Conservation (phyloP, 352 stramenopile species). For the Thraustochytrium striatum region DNA sequence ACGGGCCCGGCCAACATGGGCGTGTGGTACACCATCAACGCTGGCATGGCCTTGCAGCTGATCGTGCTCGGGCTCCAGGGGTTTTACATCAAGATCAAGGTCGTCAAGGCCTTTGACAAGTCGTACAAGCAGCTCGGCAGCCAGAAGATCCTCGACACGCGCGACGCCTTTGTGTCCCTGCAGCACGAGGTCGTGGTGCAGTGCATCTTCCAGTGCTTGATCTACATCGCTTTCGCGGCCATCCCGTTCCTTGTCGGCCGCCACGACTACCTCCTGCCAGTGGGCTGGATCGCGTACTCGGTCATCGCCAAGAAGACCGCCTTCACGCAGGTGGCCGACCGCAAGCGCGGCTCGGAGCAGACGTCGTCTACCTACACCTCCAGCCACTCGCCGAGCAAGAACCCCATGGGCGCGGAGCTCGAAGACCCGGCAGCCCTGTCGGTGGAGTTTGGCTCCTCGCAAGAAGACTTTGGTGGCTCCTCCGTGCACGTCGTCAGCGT, state of each 20-base stretch:
- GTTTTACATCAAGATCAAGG: neutral
- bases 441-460: too few species aligned
- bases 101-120: constrained; percentile 18
- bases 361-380: too few species aligned
- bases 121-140: neutral
- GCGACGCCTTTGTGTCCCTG: neutral
- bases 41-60: neutral
- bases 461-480: too few species aligned
- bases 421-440: too few species aligned
- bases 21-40: neutral
- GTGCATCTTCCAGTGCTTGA: neutral
- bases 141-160: constrained; percentile 13
- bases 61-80: constrained; percentile 10
- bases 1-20: neutral
- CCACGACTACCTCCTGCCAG: constrained; percentile 36
- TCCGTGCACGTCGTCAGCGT: too few species aligned
- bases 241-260: constrained; percentile 16
- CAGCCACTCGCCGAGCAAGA: too few species aligned
- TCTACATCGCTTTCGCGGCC: constrained; percentile 2
- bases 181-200: neutral
- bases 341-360: neutral
- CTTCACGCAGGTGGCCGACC: constrained; percentile 15
- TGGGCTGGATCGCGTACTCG: constrained; percentile 12
- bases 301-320: constrained; percentile 28
- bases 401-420: too few species aligned